Percentiles rank a stretch among this genome's conserved stretches.
phyloP scores from a whole-genome alignment of 2,329 filamentous ascomycete genomes.

The Trichoderma breve region DNA sequence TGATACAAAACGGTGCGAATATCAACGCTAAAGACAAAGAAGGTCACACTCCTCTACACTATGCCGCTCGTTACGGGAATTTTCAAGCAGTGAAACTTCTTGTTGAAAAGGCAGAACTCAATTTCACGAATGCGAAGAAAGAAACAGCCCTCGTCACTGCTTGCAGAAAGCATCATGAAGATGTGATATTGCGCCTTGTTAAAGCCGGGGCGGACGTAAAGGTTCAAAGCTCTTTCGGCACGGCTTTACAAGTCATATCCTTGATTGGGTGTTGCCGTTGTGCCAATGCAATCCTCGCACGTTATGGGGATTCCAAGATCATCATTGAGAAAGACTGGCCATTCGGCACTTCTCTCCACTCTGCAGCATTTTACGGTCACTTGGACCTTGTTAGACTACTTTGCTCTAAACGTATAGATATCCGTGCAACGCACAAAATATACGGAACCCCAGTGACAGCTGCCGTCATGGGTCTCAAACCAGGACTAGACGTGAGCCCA shows the following conservation, averaged over 20 bases:
- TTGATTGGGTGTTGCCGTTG: not conserved
- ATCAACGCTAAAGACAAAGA: not conserved
- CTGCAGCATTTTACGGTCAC: not conserved
- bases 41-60: not conserved
- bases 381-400: not conserved
- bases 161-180: conserved; percentile 3
- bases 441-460: not conserved
- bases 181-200: not conserved
- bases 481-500: not conserved
- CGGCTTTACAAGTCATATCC: not conserved
- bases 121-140: not conserved
- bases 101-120: not conserved
- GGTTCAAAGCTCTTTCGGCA: not conserved
- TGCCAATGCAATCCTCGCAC: not conserved
- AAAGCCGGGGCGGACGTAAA: not conserved
- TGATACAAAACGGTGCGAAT: not conserved
- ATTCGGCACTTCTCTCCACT: conserved; percentile 5
- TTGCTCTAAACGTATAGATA: not conserved
- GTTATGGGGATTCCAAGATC: not conserved
- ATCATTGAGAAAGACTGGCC: not conserved
- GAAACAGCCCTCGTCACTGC: not conserved
- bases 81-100: not conserved
- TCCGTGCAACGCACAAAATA: not conserved
- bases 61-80: not conserved
- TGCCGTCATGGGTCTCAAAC: not conserved